phyloP scores from a whole-genome alignment of 768 basidiomycete genomes.

The Boletus huronensis region DNA sequence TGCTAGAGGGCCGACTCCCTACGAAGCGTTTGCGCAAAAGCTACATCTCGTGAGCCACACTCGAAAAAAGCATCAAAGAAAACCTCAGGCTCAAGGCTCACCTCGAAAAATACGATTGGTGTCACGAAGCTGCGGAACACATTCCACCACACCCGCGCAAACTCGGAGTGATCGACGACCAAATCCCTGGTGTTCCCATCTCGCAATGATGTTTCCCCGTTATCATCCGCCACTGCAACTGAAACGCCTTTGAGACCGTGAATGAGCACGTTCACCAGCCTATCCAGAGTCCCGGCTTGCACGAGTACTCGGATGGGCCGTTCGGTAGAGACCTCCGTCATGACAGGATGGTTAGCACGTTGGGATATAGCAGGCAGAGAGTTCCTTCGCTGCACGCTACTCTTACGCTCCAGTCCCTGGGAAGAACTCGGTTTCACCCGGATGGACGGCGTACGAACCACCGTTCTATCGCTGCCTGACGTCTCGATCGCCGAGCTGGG shows the following conservation, averaged over 20 bases:
- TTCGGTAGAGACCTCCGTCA: conserved; percentile 63
- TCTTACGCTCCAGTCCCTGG: conserved; percentile 70
- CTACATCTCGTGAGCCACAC: conserved; percentile 37
- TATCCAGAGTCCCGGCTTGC: conserved; percentile 73
- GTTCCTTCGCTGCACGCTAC: conserved; percentile 68
- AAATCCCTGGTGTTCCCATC: conserved; percentile 73
- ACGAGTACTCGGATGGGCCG: conserved; percentile 73
- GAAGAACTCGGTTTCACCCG: conserved; percentile 71
- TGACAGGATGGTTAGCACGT: conserved; percentile 52
- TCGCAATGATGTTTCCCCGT: conserved; percentile 76
- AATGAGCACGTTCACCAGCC: conserved; percentile 69
- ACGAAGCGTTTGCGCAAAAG: conserved; percentile 73
- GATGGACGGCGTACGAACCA: conserved; percentile 67
- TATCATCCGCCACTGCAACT: conserved; percentile 81
- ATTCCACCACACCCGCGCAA: conserved; percentile 78
- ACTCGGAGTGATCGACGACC: conserved; percentile 69
- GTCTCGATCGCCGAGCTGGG: conserved; percentile 56
- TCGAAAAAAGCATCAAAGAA: background rate
- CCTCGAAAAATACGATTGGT: conserved; percentile 83
- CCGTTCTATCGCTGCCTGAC: conserved; percentile 35
- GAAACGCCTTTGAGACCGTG: conserved; percentile 75
- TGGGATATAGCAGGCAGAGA: conserved; percentile 77
- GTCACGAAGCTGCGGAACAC: conserved; percentile 80
- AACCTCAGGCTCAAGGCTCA: conserved; percentile 40
- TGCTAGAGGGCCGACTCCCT: conserved; percentile 42